Evolutionary conservation across 129 eudicot species (phyloP).

Genomic region (Pulicaria dysenterica): DNA sequence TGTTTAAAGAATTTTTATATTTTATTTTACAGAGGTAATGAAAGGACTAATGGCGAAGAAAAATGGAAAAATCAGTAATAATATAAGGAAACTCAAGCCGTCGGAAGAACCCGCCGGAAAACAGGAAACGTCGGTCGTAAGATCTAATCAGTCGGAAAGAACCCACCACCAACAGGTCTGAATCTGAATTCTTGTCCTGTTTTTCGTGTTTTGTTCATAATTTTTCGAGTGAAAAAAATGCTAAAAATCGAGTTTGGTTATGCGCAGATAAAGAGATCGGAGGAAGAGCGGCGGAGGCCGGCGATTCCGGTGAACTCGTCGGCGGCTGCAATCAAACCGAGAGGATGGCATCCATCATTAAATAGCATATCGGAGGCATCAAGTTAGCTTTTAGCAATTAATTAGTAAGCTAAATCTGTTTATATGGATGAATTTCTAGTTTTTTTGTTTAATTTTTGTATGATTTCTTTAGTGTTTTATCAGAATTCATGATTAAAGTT

Average conservation of each 20-base stretch:
- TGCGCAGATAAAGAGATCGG: constrained; percentile 46
- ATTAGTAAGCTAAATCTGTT: constrained; percentile 19
- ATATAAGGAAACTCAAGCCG: constrained; percentile 30
- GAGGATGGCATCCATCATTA: constrained; percentile 80
- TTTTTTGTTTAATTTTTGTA: constrained; percentile 22
- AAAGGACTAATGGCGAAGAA: constrained; percentile 90
- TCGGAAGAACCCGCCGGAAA: constrained; percentile 27
- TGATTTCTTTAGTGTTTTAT: constrained; percentile 29
- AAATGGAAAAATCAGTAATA: constrained; percentile 59
- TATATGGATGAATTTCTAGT: constrained; percentile 18
- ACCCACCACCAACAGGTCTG: constrained; percentile 39
- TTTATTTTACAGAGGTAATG: constrained; percentile 67
- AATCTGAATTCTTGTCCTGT: background rate
- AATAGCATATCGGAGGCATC: constrained; percentile 77
- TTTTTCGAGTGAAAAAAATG: background rate
- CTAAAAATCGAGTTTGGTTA: background rate
- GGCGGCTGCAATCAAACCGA: constrained; percentile 39
- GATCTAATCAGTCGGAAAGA: constrained; percentile 40
- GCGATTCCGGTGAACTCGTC: constrained; percentile 29
- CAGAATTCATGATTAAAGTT: constrained; percentile 5
- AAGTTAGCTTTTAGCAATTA: constrained; percentile 45
- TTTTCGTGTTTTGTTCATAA: background rate
- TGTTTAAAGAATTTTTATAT: background rate
- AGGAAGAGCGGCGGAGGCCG: constrained; percentile 46
- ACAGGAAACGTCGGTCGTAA: constrained; percentile 29